Base-by-base conservation (phyloP, 2,329 filamentous ascomycete genomes). In the Calonectria multiphialidica region DNA sequence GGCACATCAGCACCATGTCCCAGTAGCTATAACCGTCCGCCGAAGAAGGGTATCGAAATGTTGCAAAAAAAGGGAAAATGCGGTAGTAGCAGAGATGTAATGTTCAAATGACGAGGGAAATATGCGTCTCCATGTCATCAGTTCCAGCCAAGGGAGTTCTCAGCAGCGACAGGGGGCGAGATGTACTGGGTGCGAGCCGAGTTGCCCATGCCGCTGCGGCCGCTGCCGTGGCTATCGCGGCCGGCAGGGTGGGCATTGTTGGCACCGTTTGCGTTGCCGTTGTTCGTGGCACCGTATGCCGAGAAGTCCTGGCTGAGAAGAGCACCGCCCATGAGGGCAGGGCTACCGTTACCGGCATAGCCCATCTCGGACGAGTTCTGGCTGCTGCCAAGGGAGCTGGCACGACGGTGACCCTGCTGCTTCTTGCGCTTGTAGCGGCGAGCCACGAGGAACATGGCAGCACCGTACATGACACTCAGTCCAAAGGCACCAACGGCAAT, bases 61-160 rank as follows among this genome's bases (percentile, higher is more conserved):
- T 69, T 72, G 71, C 25, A 55, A 74, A 71, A 75, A 76, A 74
- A 79, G 77, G 53, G 66, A 71, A 77, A 76, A 75, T 71, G 71
- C 71, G 61, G 73, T 72, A 66, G 73, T 72, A 66, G 70, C 65
- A 77, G 72, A 79, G 65, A 76, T 76, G 67, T 74, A 47, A 72
- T 72, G 53, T 63, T 73, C 63, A 50, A 62, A 70, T 69, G 64
- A 68, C 67, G 66, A 68, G 62, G 45, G 57, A 72, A 70, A 72
- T 74, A 64, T 67, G 71, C 64, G 66, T 72, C 65, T 50, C 71
- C 21, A 55, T 37, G 45, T 74, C 75, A 75, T 83, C 76, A 98
- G 87, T 97, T 98, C 96, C 96, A 98, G 80, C 96, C 96, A 76
- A 98, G 90, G 64, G 95, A 98, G 89, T 98, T 98, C 87, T 97